These are phyloP conservation scores for Dryadomyces quercus-mongolicae DNA, from an alignment of 2,329 filamentous ascomycete genomes.

Conservation along the genomic window DNA sequence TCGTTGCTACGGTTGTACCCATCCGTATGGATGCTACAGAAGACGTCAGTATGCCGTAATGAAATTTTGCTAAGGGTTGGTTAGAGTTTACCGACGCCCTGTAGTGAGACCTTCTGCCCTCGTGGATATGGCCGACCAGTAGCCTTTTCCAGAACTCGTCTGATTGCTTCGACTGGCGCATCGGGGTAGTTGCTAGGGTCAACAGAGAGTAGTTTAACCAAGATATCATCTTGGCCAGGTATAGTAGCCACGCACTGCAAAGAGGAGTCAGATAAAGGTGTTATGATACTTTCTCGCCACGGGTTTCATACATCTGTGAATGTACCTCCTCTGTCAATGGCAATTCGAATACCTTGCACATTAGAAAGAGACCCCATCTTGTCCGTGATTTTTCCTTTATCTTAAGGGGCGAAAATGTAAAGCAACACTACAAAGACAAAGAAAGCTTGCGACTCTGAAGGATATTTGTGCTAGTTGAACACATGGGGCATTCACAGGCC, in stretches of 20 bases:
- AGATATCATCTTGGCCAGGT: constrained; percentile 27
- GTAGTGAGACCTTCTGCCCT: constrained; percentile 35
- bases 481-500: too few species aligned
- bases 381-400: background rate
- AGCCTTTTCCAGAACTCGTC: constrained; percentile 5
- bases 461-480: too few species aligned
- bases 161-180: constrained; percentile 3
- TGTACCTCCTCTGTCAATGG: constrained; percentile 3
- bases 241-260: constrained; percentile 26
- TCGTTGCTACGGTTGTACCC: constrained; percentile 91
- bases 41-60: background rate
- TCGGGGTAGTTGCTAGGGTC: constrained; percentile 4
- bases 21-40: constrained; percentile 67
- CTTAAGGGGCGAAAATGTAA: background rate
- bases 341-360: background rate
- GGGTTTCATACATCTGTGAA: background rate
- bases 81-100: background rate
- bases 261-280: too few species aligned
- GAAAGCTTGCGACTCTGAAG: too few species aligned
- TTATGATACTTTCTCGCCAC: too few species aligned
- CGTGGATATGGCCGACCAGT: constrained; percentile 43
- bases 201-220: constrained; percentile 23
- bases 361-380: background rate
- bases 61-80: background rate
- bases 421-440: background rate